Base-by-base conservation (phyloP, 2,329 filamentous ascomycete genomes). In the Chaetomium globosum region DNA sequence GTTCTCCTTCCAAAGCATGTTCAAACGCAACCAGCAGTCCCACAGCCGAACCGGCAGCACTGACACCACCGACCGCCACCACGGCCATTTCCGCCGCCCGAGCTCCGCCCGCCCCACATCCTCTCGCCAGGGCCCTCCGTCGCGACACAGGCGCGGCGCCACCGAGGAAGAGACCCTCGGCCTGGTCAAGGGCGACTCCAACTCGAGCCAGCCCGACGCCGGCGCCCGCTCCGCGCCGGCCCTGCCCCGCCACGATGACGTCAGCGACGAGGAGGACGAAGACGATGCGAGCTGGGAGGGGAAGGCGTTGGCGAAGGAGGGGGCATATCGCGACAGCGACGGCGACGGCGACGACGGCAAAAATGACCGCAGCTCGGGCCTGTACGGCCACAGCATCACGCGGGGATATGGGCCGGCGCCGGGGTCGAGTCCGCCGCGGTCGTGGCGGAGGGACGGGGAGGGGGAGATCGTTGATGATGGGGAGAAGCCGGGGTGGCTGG, bases 1-100 rank as follows among this genome's bases (percentile, higher is more conserved):
- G 74, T 99, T 98, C 78, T 96, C 91, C 21, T 98, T 98, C 81
- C 89, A 93, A 69, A 92, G 90, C 70, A 87, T 97, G 60, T 95
- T 97, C 77, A 80, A 81, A 66, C 84, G 88, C 58, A 79, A 82
- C 70, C 81, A 81, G 69, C 81, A 81, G 69, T 68, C 72, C 57
- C 69, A 72, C 5, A 70, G 66, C 30, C 65, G 36, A n/a, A 48
- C 10, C 59, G 3, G 23, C 39, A 31, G 36, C 16, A 48, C 21
- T 19, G 39, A 30, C 33, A 46, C 46, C 2, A 13, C 54, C 9
- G 23, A 13, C 31, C 10, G 55, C 28, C 57, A 51, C 43, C 61
- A 46, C 33, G 33, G 33, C 33, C 33, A 9, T 8, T n/a, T 9
- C 23, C 60, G 60, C 30, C 60, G 60, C 39, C 60, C 70, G 7